Evolutionary conservation across 2,329 filamentous ascomycete species (phyloP), one percentile per base, ranked within the genome.

Genomic region (Colletotrichum cereale): DNA sequence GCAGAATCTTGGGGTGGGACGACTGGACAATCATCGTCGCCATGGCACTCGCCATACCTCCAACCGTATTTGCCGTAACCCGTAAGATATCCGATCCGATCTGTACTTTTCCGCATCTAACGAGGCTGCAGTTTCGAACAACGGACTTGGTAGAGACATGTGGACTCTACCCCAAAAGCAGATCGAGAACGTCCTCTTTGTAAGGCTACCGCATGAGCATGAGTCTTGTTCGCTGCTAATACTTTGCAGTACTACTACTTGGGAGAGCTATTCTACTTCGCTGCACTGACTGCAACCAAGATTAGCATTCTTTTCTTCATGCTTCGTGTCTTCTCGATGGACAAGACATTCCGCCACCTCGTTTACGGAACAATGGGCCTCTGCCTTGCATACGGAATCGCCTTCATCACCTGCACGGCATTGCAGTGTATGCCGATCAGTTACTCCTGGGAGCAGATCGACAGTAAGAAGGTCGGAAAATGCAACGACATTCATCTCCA

Each of bases 111-210:
- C 26, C 2, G 3, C 7, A 76, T 12, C 75, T 80, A n/a, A 38
- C 31, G 24, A 31, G 29, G 75, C 76, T 16, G 26, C 48, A 79
- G 79, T 76, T 18, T 74, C 76, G 1, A 62, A 75, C 2, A 53
- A 74, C 1, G 78, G 75, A 0, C 80, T 82, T 40, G 81, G 81
- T 7, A 76, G 78, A n/a, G 81, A 83, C 62, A 77, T 82, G 16
- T 83, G 81, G 81, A 78, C 77, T 12, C 67, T 82, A 1, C 64
- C 76, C 4, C 50, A 69, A 7, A 71, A 75, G 2, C 57, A 57
- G 0, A 73, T 82, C 24, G 77, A 77, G 2, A 53, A 63, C 6
- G 77, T 77, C 2, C 75, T 82, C 58, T 78, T 75, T 71, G 77
- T 81, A 73, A 21, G 36, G 11, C n/a, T 29, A 56, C 26, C 12